phyloP scores from a whole-genome alignment of 1,139 yeast genomes.

The Taiozyma sp. region DNA sequence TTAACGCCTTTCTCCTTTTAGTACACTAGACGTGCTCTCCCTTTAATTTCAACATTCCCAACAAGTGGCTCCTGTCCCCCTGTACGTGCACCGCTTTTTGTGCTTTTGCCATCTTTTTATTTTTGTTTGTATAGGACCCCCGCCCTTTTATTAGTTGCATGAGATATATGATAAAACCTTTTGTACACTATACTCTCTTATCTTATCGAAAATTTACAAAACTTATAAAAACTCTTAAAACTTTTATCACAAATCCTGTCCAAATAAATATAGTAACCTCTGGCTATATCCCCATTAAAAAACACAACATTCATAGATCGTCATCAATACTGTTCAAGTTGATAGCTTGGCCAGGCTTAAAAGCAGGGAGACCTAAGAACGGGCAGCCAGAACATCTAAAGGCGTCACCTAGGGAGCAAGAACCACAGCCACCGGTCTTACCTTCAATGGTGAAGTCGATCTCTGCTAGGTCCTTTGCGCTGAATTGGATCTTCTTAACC shows the following conservation, averaged over 20 bases:
- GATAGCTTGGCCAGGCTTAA: conserved; percentile 86
- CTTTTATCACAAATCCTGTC: neutral
- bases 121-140: neutral
- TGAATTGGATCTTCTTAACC: conserved; percentile 42
- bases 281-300: neutral
- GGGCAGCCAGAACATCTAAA: conserved; percentile 99
- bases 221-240: neutral
- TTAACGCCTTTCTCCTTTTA: neutral
- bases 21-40: neutral
- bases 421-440: conserved; percentile 93
- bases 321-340: conserved; percentile 34
- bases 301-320: conserved; percentile 25
- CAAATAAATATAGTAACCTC: neutral
- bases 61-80: neutral
- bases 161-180: neutral
- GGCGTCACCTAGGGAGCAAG: conserved; percentile 96
- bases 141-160: neutral
- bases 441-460: conserved; percentile 95
- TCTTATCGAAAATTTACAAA: neutral
- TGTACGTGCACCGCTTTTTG: neutral
- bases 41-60: neutral
- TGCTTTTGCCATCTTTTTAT: neutral
- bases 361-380: conserved; percentile 92
- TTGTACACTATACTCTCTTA: no score
- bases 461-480: conserved; percentile 69